Percentiles rank a stretch among this genome's conserved stretches.
phyloP scores from a whole-genome alignment of 805 yeast genomes.

The Candida stauntonica region DNA sequence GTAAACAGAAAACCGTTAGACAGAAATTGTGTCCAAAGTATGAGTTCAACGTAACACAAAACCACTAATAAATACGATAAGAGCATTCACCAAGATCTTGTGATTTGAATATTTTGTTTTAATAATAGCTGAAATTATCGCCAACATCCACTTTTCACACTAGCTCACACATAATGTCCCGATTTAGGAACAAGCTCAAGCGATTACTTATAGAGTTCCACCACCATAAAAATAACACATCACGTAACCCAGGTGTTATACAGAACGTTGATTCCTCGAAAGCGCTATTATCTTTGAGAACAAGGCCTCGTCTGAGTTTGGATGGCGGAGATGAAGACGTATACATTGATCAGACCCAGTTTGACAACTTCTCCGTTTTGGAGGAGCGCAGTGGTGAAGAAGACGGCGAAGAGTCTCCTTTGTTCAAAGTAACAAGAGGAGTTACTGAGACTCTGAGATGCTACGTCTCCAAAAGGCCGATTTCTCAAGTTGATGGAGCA shows the following conservation, averaged over 20 bases:
- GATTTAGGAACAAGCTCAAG: conserved; percentile 32
- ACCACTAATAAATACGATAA: no score
- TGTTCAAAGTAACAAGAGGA: conserved; percentile 1
- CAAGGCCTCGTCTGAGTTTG: conserved; percentile 12
- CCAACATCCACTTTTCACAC: no score
- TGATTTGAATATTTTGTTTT: no score
- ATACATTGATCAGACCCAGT: conserved; percentile 4
- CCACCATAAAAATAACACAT: conserved; percentile 36
- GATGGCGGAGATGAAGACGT: conserved; percentile 26
- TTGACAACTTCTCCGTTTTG: conserved; percentile 8
- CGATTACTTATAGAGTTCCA: conserved; percentile 33
- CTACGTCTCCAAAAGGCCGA: not conserved
- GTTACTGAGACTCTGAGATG: conserved; percentile 4
- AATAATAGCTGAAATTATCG: no score
- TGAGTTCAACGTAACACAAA: no score
- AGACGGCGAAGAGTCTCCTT: not conserved
- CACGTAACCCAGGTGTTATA: conserved; percentile 35
- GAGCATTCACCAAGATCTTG: no score
- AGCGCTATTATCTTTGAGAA: conserved; percentile 36
- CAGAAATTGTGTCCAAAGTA: not conserved
- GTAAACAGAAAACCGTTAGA: no score
- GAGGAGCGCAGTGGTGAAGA: conserved; percentile 2
- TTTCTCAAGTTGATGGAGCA: no score
- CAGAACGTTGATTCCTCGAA: conserved; percentile 33
- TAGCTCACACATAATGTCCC: conserved; percentile 5